Evolutionary conservation across 345 rosid genomes (phyloP), one percentile per base, ranked within the genome.

Genomic region (Rhizophora mangle): DNA sequence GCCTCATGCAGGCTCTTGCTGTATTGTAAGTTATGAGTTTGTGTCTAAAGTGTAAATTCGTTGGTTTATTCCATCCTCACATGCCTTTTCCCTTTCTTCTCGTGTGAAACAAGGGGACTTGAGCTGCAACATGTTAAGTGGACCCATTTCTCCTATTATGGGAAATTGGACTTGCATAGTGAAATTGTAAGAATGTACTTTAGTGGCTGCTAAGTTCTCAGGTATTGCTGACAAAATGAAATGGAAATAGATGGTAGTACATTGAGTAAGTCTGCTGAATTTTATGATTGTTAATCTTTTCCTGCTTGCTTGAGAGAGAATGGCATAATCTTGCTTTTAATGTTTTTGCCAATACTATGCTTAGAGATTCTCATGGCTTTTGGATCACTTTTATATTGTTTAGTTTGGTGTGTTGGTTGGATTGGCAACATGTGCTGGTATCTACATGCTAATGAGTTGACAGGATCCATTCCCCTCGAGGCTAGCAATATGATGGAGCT

Each of bases 1-100:
- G 99, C 74, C 86, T 95, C 26, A 95, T 95, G 99, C 99, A 95
- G 79, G 99, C 99, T 27, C 99, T 95, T 74, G 97, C 99, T 70
- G 99, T 95, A 22, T 66, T 95, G 99, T 95, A 83, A 87, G 99
- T 80, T 56, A 72, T 51, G 62, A 34, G 18, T 8, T 60, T 56
- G 37, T 22, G 3, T 10, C 4, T 3, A n/a, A 15, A 32, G 1
- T 16, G 13, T 0, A 2, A 29, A 68, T 1, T 37, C n/a, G 71
- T 8, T 24, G 24, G 24, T 10, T 43, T 26, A 6, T 39, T 58
- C 30, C 0, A 21, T 29, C 26, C 2, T 26, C 37, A 52, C 56
- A 15, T 37, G 32, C 20, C 3, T 74, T 73, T 72, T 60, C 26
- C 19, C 26, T 68, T 49, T 63, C 19, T 56, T 15, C 4, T 39